These are phyloP conservation scores for Aschersonia sp. DNA, from an alignment of 2,329 filamentous ascomycete species.

Conservation along the genomic window DNA sequence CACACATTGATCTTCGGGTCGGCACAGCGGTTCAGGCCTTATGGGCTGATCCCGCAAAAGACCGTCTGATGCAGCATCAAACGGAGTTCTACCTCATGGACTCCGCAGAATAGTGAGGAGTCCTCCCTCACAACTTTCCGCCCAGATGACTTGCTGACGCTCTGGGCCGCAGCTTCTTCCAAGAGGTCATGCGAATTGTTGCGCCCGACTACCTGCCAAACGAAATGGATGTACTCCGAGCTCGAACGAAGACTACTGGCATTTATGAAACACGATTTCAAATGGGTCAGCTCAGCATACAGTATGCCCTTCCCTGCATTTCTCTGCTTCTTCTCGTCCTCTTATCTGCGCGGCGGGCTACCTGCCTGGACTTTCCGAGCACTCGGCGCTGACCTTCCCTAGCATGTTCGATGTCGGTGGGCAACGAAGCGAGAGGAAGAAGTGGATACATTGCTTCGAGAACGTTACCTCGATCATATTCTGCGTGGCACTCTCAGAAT, in stretches of 20 bases:
- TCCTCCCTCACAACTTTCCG: neutral
- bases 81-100: constrained; percentile 99
- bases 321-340: no score
- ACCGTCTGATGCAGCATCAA: constrained; percentile 76
- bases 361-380: neutral
- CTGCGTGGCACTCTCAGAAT: constrained; percentile 94
- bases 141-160: neutral
- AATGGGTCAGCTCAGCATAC: constrained; percentile 97
- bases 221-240: constrained; percentile 88
- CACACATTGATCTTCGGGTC: constrained; percentile 65
- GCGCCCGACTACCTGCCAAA: constrained; percentile 75
- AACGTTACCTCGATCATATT: constrained; percentile 99
- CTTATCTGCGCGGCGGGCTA: no score
- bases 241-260: constrained; percentile 94
- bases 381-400: constrained; percentile 10
- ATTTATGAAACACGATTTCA: constrained; percentile 98
- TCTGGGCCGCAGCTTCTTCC: constrained; percentile 65
- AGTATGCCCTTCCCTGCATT: constrained; percentile 44
- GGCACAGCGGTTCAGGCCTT: constrained; percentile 72
- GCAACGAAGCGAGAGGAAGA: constrained; percentile 93
- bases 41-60: constrained; percentile 79
- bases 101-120: constrained; percentile 84
- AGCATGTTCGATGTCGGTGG: constrained; percentile 99
- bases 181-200: constrained; percentile 77
- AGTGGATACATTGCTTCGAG: constrained; percentile 99